phyloP scores from a whole-genome alignment of 208 protist genomes.

The Leishmania braziliensis region DNA sequence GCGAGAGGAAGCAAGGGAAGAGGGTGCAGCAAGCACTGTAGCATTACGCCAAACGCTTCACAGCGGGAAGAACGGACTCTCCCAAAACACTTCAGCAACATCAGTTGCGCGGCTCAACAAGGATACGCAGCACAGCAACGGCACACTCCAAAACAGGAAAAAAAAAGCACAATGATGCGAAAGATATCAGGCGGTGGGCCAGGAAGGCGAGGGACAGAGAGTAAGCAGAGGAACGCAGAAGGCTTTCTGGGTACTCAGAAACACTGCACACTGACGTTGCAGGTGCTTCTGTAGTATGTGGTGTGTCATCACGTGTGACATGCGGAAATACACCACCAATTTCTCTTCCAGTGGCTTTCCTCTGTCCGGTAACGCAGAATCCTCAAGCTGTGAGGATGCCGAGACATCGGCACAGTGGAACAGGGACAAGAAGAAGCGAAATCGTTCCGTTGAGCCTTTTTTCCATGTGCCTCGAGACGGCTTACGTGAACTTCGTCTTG shows the following conservation, averaged over 20 bases:
- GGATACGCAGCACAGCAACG: background rate
- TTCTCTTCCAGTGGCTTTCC: background rate
- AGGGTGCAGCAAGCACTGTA: slow-evolving; percentile 1
- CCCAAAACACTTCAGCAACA: background rate
- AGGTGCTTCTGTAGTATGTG: background rate
- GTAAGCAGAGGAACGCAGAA: background rate
- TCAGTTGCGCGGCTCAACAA: background rate
- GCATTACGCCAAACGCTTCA: background rate
- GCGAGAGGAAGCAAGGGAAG: background rate
- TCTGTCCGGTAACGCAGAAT: background rate
- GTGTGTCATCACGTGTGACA: background rate
- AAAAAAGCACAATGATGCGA: background rate
- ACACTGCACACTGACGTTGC: background rate
- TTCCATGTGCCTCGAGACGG: background rate
- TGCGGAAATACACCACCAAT: background rate
- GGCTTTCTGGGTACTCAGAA: background rate
- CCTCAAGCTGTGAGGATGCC: background rate
- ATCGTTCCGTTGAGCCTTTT: background rate
- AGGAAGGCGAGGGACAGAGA: background rate
- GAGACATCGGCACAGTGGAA: background rate
- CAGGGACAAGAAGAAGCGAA: background rate
- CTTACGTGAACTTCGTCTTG: slow-evolving; percentile 20
- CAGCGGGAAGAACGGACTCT: background rate
- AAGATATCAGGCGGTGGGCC: background rate
- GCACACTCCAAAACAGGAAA: background rate